phyloP scores from a whole-genome alignment of 352 stramenopile species.

The Phytophthora agathidicida region DNA sequence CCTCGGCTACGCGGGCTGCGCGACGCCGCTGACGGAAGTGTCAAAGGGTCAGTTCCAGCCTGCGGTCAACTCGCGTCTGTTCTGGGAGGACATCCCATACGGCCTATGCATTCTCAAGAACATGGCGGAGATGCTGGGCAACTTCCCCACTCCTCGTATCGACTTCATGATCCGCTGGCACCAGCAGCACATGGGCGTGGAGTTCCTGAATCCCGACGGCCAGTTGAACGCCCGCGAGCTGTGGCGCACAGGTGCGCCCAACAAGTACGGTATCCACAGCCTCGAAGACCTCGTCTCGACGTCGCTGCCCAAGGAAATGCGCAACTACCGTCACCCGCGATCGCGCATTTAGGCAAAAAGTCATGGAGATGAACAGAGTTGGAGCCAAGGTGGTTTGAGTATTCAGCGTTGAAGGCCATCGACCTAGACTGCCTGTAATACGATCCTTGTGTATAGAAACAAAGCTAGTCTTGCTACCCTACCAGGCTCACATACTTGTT shows the following conservation, averaged over 20 bases:
- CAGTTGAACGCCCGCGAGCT: constrained; percentile 91
- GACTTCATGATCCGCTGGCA: constrained; percentile 95
- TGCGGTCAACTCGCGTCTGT: constrained; percentile 86
- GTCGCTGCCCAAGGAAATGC: constrained; percentile 88
- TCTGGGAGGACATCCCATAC: constrained; percentile 94
- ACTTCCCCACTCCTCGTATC: constrained; percentile 92
- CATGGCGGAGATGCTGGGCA: constrained; percentile 92
- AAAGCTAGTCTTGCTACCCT: constrained; percentile 6
- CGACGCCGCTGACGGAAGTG: constrained; percentile 88
- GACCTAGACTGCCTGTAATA: constrained; percentile 12
- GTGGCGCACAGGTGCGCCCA: constrained; percentile 87
- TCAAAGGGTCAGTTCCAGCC: constrained; percentile 77
- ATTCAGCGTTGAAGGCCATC: constrained; percentile 11
- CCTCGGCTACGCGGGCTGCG: constrained; percentile 89
- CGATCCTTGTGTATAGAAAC: constrained; percentile 25
- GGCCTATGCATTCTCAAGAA: constrained; percentile 94
- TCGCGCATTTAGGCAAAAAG: constrained; percentile 73
- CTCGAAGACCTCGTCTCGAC: constrained; percentile 91
- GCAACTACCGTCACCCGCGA: constrained; percentile 87
- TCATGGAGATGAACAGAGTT: constrained; percentile 4
- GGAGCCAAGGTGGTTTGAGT: constrained; percentile 5
- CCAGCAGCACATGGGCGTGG: constrained; percentile 91
- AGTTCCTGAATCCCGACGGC: constrained; percentile 86
- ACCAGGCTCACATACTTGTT: not conserved
- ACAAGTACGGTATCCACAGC: constrained; percentile 92